Base-by-base conservation (phyloP, 371 early-diverging fungal species). In the Syncephalastrum monosporum region DNA sequence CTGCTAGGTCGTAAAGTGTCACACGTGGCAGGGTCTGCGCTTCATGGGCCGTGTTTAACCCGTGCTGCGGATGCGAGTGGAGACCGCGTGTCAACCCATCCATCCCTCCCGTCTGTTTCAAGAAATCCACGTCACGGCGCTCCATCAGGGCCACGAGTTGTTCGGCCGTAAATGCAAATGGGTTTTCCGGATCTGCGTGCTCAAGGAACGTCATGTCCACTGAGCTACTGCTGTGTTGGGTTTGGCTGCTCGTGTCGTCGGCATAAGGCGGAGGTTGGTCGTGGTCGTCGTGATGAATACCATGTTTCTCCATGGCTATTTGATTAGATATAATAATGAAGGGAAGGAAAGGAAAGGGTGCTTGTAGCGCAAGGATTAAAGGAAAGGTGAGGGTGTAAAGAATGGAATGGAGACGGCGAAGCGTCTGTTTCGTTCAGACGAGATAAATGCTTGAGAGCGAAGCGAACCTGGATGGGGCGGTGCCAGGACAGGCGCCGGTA, bases 31-130 rank as follows among this genome's bases (percentile, higher is more conserved):
- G 27, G 16, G 24, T 42, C 23, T 60, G 41, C n/a, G 45, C 42
- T 47, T 60, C 48, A 14, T 60, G 47, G 12, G 50, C 46, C 19
- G 52, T 19, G 42, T 23, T 16, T 7, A 69, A 59, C 14, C 88
- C 88, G 38, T 52, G 57, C 8, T 44, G 55, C 2, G 66, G 47
- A 58, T 81, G 56, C 1, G 86, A 71, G 33, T 82, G 82, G 6
- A 88, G 67, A n/a, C 81, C 86, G 25, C 62, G 65, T 15, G 83
- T 68, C 3, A 88, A 17, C 5, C 74, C 72, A n/a, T 69, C 62
- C 3, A 78, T 47, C 6, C 87, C 85, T 14, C 82, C 83, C 14
- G 72, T 60, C 2, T 53, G 55, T 14, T 69, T 50, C 5, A 86
- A 52, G 19, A 74, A 68, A 6, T 74, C 68, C 3, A 81, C 33